These are phyloP conservation scores for Geopyxis carbonaria DNA, from an alignment of 495 filamentous ascomycete species.

Conservation along the genomic window DNA sequence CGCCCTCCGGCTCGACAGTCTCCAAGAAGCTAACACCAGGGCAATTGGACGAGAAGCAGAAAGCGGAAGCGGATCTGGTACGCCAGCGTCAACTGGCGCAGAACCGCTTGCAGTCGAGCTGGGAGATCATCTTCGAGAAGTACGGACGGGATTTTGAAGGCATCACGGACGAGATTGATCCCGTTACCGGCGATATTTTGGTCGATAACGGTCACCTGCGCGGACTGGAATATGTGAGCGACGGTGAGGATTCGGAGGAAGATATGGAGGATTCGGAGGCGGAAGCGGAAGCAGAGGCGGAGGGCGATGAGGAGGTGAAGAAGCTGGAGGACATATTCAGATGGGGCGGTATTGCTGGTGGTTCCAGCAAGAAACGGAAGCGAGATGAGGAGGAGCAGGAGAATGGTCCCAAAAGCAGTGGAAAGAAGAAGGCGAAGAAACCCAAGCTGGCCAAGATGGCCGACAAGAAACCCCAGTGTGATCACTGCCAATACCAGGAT, in stretches of 20 bases:
- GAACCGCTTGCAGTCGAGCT: constrained; percentile 53
- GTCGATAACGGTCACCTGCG: constrained; percentile 67
- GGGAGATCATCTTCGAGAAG: constrained; percentile 75
- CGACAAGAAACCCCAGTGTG: constrained; percentile 1
- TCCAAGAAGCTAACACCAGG: no score
- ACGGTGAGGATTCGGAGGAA: no score
- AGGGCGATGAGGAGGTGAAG: neutral
- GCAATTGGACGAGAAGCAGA: no score
- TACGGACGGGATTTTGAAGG: constrained; percentile 69
- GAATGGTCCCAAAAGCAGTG: constrained; percentile 1
- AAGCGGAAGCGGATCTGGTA: constrained; percentile 12
- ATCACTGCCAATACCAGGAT: constrained; percentile 9
- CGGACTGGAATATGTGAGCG: constrained; percentile 6
- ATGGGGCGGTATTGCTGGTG: no score
- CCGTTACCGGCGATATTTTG: constrained; percentile 57
- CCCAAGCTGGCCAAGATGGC: neutral
- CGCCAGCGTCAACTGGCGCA: constrained; percentile 9
- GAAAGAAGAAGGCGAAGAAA: neutral
- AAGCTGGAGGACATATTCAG: no score
- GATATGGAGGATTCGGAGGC: neutral
- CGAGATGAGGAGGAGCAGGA: constrained; percentile 4
- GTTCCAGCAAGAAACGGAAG: no score
- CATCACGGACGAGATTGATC: constrained; percentile 66
- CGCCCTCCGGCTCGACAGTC: no score
- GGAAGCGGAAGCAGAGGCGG: neutral